Base-by-base conservation (phyloP, 1,284 basidiomycete genomes). In the Ustilago shanxiensis region DNA sequence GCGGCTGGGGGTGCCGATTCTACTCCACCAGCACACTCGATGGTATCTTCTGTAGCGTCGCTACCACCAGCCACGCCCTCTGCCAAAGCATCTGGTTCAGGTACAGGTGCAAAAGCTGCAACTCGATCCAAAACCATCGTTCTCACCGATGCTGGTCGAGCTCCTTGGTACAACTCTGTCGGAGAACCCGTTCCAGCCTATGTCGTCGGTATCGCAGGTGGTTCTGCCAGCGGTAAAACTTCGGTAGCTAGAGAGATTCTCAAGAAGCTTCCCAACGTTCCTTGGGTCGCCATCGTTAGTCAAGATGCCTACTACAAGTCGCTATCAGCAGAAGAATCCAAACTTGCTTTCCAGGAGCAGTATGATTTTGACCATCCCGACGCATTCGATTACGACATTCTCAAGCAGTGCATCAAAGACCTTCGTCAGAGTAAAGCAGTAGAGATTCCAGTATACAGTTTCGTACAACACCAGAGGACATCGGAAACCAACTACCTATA, bases 351-450 rank as follows among this genome's bases (percentile, higher is more conserved):
- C 85, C 89, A 91, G n/a, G 95, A 92, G 81, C 89, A 92, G 69
- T 90, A 93, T 76, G 95, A 98, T 85, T 93, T 98, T 86, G 96
- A 98, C 84, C 94, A 95, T 81, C 96, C 96, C 4, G 90, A 94
- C 86, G 92, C 95, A 1, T 93, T 98, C 63, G 96, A 98, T 86
- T 93, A 94, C 90, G 90, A 91, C 2, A 88, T 94, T 80, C 95
- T 98, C 81, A 91, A 66, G 29, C 76, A 96, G 91, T 96, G 94
- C 85, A 87, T 98, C 51, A 87, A 89, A 29, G 76, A 83, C 20
- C 87, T 98, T 69, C 97, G 95, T 86, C 88, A 90, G 7, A 93
- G 93, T 82, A 90, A 85, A 52, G 87, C 88, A 0, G 88, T 88
- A 11, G 79, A 84, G 44, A 94, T 98, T 63, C 95, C 96, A 0